Evolutionary conservation across 2,329 filamentous ascomycete genomes (phyloP), one percentile per base, ranked within the genome.

Genomic region (Alternaria alternata): DNA sequence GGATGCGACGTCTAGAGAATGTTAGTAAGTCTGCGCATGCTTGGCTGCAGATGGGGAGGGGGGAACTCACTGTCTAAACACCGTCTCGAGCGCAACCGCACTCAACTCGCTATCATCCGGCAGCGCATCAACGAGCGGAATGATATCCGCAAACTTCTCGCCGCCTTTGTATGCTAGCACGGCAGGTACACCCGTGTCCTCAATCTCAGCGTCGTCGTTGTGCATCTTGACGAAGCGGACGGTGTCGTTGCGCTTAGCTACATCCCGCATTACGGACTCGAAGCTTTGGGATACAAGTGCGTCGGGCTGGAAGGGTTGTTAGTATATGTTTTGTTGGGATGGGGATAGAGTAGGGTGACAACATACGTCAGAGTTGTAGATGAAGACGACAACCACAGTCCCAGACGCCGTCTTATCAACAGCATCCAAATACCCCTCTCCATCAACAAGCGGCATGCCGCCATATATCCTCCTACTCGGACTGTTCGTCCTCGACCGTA

Each of bases 191-290:
- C 90, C 90, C 32, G 93, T 91, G 59, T 91, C 88, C 76, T 97
- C 93, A 84, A 98, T 97, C 77, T 98, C 94, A 38, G 97, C 96
- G 59, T 97, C 94, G 63, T 91, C 89, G 76, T 93, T 92, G 79
- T 96, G 90, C 48, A 98, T 87, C 81, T 94, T 96, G 81, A 98
- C 87, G 75, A 99, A 98, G 74, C 92, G 92, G 34, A 91, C 87
- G 9, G 88, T 86, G 22, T 87, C 84, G 74, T 97, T 84, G 61
- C 86, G n/a, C n/a, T n/a, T n/a, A n/a, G n/a, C n/a, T n/a, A n/a
- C n/a, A n/a, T n/a, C n/a, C n/a, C n/a, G n/a, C n/a, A n/a, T n/a
- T n/a, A n/a, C n/a, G n/a, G n/a, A n/a, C n/a, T n/a, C n/a, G n/a
- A n/a, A n/a, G n/a, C n/a, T n/a, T n/a, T n/a, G n/a, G n/a, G n/a